phyloP scores from a whole-genome alignment of 129 eudicot genomes.

The Flaveria ramosissima region DNA sequence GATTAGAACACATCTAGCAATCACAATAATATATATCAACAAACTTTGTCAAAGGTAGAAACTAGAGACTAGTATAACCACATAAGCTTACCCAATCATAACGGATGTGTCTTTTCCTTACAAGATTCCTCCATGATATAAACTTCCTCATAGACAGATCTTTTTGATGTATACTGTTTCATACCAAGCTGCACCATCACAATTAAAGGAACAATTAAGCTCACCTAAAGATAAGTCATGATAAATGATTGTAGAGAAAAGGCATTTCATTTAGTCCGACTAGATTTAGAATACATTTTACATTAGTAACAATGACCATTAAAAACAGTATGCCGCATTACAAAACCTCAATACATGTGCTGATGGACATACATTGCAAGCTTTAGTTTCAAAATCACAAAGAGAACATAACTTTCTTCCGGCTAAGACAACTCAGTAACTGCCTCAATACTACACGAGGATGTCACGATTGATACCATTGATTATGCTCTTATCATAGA shows the following conservation, averaged over 20 bases:
- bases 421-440: not conserved
- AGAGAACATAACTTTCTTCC: too few relatives aligned
- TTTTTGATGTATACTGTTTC: slow-evolving; percentile 37
- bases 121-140: slow-evolving; percentile 62
- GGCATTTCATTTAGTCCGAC: not conserved
- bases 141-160: slow-evolving; percentile 66
- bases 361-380: too few relatives aligned
- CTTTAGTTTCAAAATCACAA: too few relatives aligned
- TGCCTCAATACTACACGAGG: not conserved
- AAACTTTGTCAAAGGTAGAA: not conserved
- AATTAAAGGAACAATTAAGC: slow-evolving; percentile 12
- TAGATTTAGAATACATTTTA: not conserved
- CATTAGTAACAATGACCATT: slow-evolving; percentile 7
- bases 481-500: not conserved
- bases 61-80: not conserved
- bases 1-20: slow-evolving; percentile 23
- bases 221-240: slow-evolving; percentile 24
- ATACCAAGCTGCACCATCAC: slow-evolving; percentile 47
- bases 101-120: slow-evolving; percentile 47
- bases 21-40: slow-evolving; percentile 7
- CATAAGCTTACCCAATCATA: slow-evolving; percentile 60
- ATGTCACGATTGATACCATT: not conserved
- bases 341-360: not conserved
- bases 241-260: slow-evolving; percentile 3
- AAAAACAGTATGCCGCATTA: not conserved